These are phyloP conservation scores for Baudoinia panamericana DNA, from an alignment of 495 filamentous ascomycete species.

Conservation along the genomic window DNA sequence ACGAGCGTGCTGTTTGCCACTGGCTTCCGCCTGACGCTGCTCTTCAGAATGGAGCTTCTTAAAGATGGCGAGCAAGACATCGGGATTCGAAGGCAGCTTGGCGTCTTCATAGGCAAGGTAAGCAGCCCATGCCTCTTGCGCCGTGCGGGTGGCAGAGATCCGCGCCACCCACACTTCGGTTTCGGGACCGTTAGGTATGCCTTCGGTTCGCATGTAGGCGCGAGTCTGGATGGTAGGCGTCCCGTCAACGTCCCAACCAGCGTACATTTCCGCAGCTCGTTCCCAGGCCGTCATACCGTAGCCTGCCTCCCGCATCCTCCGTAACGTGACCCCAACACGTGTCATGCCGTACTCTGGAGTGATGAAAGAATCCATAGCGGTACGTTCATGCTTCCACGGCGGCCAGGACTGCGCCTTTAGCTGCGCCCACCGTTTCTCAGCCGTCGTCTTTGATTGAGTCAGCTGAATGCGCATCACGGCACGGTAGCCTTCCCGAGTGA, in stretches of 20 bases:
- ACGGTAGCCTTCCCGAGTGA: constrained; percentile 50
- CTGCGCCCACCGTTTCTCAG: constrained; percentile 45
- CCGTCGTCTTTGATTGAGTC: constrained; percentile 46
- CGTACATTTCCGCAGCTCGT: constrained; percentile 39
- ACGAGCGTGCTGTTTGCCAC: not conserved
- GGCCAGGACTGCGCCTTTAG: constrained; percentile 55
- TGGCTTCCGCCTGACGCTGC: constrained; percentile 18
- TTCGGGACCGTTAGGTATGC: not conserved
- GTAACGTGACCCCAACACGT: constrained; percentile 43
- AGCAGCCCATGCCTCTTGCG: constrained; percentile 59
- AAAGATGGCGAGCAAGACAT: constrained; percentile 47
- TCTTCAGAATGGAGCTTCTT: constrained; percentile 41
- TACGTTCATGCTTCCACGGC: constrained; percentile 53
- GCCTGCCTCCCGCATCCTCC: constrained; percentile 51
- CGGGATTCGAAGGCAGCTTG: constrained; percentile 12
- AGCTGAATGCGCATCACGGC: constrained; percentile 47
- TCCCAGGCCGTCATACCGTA: constrained; percentile 46
- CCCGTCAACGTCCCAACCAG: constrained; percentile 55
- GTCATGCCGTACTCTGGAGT: constrained; percentile 39
- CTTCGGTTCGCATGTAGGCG: not conserved
- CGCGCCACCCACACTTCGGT: constrained; percentile 45
- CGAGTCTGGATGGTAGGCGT: constrained; percentile 57
- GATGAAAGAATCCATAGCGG: constrained; percentile 44
- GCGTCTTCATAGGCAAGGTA: constrained; percentile 43
- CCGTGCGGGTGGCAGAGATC: constrained; percentile 51